phyloP scores from a whole-genome alignment of 495 filamentous ascomycete genomes.

The Monascus purpureus region DNA sequence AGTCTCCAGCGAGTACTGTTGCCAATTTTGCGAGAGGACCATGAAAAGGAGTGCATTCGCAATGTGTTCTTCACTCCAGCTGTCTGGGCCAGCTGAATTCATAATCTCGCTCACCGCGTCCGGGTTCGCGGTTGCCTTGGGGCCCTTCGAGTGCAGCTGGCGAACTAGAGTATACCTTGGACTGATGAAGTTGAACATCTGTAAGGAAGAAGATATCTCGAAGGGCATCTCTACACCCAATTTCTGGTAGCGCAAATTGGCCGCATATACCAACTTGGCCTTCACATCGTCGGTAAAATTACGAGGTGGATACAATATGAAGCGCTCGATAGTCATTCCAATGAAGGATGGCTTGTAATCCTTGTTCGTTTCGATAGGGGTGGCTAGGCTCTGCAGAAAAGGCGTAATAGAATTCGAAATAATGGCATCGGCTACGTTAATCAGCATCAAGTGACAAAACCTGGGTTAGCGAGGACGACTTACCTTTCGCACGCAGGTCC shows the following conservation, averaged over 20 bases:
- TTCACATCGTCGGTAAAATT: constrained; percentile 68
- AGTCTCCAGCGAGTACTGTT: constrained; percentile 54
- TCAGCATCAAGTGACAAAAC: constrained; percentile 12
- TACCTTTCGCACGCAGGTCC: constrained; percentile 85
- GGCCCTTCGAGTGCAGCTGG: constrained; percentile 63
- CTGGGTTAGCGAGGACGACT: constrained; percentile 5
- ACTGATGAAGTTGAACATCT: constrained; percentile 56
- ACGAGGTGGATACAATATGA: constrained; percentile 66
- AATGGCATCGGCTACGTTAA: constrained; percentile 62
- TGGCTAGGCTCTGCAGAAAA: constrained; percentile 59
- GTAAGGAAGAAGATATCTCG: constrained; percentile 60
- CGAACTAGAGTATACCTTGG: constrained; percentile 52
- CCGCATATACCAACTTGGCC: constrained; percentile 48
- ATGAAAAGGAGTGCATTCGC: constrained; percentile 73
- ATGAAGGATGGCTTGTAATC: constrained; percentile 54
- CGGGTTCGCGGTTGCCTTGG: constrained; percentile 38
- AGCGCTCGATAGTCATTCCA: constrained; percentile 64
- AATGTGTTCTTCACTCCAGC: constrained; percentile 69
- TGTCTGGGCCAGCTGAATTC: constrained; percentile 47
- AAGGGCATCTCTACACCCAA: constrained; percentile 47
- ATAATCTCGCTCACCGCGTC: constrained; percentile 49
- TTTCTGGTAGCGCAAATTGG: constrained; percentile 52
- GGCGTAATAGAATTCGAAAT: constrained; percentile 56
- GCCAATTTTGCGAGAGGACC: constrained; percentile 50
- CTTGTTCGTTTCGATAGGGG: constrained; percentile 40